Percentiles rank a stretch among this genome's conserved stretches.
Evolutionary conservation across 371 early-diverging fungal genomes (phyloP).

Genomic region (Rhizomucor pusillus): DNA sequence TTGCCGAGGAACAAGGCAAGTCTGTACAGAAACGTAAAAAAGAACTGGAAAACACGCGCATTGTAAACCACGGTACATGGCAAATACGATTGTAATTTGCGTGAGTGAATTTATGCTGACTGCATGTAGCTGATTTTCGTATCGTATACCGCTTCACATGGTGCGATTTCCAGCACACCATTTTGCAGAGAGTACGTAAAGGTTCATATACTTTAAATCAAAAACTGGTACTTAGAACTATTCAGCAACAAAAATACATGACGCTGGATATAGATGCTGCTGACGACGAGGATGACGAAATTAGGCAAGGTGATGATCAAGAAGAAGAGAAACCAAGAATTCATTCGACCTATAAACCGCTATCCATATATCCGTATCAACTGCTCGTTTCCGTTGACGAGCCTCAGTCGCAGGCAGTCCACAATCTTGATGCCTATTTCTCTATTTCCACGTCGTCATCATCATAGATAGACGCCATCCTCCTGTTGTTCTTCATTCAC

Average conservation of each 20-base stretch:
- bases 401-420: not conserved
- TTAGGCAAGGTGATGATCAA: not conserved
- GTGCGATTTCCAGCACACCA: constrained; percentile 11
- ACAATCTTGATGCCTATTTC: constrained; percentile 10
- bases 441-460: constrained; percentile 4
- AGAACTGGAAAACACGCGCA: constrained; percentile 4
- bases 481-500: constrained; percentile 6
- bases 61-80: constrained; percentile 6
- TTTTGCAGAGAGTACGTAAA: constrained; percentile 9
- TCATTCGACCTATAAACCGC: constrained; percentile 7
- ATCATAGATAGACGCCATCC: constrained; percentile 21
- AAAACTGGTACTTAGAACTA: too few relatives aligned
- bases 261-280: not conserved
- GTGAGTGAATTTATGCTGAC: not conserved
- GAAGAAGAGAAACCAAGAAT: not conserved
- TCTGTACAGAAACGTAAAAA: constrained; percentile 6
- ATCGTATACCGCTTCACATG: constrained; percentile 11
- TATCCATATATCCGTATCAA: constrained; percentile 15
- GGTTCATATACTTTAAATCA: constrained; percentile 1
- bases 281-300: not conserved
- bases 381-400: constrained; percentile 11
- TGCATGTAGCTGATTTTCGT: constrained; percentile 3
- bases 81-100: too few relatives aligned
- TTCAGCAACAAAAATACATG: constrained; percentile 2
- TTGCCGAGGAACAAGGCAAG: constrained; percentile 8